Evolutionary conservation across 306 rosid genomes (phyloP).

Genomic region (Pterocarpus santalinus): DNA sequence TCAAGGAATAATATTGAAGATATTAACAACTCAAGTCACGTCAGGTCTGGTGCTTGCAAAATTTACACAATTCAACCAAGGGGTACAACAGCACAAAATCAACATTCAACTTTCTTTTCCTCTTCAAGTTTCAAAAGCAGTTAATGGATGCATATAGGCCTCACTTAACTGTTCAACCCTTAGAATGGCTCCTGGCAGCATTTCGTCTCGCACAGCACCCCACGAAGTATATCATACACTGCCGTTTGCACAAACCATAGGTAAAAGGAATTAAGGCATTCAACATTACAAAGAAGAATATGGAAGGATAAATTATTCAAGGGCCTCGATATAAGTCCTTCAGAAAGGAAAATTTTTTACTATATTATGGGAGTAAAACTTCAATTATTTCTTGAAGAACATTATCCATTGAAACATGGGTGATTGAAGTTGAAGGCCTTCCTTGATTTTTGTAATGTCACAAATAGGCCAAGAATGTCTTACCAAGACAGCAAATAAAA

Average conservation of each 20-base stretch:
- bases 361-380: too few relatives aligned
- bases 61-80: conserved; percentile 27
- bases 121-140: conserved; percentile 30
- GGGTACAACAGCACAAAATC: not conserved
- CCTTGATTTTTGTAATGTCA: not conserved
- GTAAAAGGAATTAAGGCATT: conserved; percentile 10
- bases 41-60: conserved; percentile 1
- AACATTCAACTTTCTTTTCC: conserved; percentile 23
- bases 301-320: too few relatives aligned
- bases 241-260: conserved; percentile 48
- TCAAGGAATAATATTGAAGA: conserved; percentile 37
- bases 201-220: conserved; percentile 93
- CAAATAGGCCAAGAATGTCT: conserved; percentile 44
- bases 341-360: too few relatives aligned
- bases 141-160: not conserved
- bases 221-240: conserved; percentile 83
- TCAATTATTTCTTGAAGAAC: too few relatives aligned
- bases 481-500: conserved; percentile 81
- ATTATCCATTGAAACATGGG: not conserved
- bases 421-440: not conserved
- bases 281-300: not conserved
- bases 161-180: conserved; percentile 56
- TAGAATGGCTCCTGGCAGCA: conserved; percentile 68
- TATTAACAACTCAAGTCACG: conserved; percentile 24
- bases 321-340: too few relatives aligned